Conservation (phyloP, 106 monocot genomes). For the Hemerocallis citrina region DNA sequence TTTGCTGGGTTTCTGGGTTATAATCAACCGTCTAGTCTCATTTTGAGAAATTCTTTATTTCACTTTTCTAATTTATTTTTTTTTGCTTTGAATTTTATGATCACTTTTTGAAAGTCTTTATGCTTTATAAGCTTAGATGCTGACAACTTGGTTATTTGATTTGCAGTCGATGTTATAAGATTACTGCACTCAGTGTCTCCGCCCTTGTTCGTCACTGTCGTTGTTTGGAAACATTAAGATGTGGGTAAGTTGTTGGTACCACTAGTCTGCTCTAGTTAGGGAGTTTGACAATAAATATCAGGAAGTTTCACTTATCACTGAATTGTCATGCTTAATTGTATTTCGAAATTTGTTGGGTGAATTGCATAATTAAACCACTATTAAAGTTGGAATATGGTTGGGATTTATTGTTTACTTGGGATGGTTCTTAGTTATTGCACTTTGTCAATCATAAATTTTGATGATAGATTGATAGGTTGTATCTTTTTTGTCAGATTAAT, state of each 20-base stretch:
- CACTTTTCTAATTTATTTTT: no score
- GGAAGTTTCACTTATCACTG: not conserved
- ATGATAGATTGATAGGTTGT: no score
- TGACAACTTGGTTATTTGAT: not conserved
- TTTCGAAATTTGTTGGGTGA: not conserved
- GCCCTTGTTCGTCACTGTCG: slow-evolving; percentile 52
- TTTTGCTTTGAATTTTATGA: not conserved
- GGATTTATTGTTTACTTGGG: no score
- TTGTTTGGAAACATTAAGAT: slow-evolving; percentile 82
- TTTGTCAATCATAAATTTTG: no score
- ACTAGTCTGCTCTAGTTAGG: not conserved
- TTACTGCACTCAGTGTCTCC: slow-evolving; percentile 61
- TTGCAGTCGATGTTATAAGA: slow-evolving; percentile 64
- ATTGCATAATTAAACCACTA: no score
- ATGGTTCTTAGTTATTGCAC: no score
- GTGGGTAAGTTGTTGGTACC: slow-evolving; percentile 45
- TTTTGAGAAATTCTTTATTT: no score
- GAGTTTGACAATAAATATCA: not conserved
- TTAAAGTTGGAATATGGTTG: no score
- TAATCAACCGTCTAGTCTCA: no score
- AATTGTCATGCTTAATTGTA: not conserved
- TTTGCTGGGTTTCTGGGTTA: no score
- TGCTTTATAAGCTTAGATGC: not conserved
- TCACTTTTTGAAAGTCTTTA: not conserved
- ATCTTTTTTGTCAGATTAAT: no score